A percentile compares a stretch with the other conserved stretches of the same genome.
Conservation (phyloP, 129 eudicot genomes). For the Gnaphalium uliginosum region DNA sequence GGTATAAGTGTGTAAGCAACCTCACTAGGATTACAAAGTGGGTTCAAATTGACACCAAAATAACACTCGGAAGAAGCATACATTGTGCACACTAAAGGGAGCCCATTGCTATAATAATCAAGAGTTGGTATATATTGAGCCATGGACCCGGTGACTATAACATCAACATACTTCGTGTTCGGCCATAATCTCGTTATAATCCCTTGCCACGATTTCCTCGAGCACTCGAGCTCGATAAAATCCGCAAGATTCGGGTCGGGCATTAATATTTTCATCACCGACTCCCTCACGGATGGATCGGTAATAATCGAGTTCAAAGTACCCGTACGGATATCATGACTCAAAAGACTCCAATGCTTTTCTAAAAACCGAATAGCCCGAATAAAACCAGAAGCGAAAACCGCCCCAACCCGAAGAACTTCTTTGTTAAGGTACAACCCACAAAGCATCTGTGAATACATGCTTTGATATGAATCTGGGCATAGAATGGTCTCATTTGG, state of each 20-base stretch:
- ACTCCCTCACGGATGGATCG: conserved; percentile 47
- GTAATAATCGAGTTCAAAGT: conserved; percentile 42
- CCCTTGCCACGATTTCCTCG: conserved; percentile 57
- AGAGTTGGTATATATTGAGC: conserved; percentile 77
- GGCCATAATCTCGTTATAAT: conserved; percentile 76
- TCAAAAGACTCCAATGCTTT: conserved; percentile 53
- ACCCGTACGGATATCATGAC: conserved; percentile 62
- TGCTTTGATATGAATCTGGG: conserved; percentile 70
- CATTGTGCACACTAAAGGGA: conserved; percentile 70
- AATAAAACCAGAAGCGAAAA: conserved; percentile 72
- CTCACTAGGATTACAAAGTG: conserved; percentile 67
- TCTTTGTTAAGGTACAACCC: conserved; percentile 57
- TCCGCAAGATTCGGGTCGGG: conserved; percentile 71
- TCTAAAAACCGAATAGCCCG: conserved; percentile 68
- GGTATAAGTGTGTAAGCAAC: conserved; percentile 78
- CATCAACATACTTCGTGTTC: conserved; percentile 71
- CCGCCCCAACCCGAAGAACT: conserved; percentile 79
- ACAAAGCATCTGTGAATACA: conserved; percentile 82
- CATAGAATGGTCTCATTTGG: conserved; percentile 80
- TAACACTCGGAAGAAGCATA: conserved; percentile 86
- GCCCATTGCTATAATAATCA: conserved; percentile 64
- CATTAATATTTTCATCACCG: conserved; percentile 39
- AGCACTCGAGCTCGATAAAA: conserved; percentile 57
- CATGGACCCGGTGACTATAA: conserved; percentile 84
- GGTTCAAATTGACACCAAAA: conserved; percentile 72